Evolutionary conservation across 805 yeast species (phyloP), one percentile per base, ranked within the genome.

Genomic region (Sugiyamaella boreocaroliniensis): DNA sequence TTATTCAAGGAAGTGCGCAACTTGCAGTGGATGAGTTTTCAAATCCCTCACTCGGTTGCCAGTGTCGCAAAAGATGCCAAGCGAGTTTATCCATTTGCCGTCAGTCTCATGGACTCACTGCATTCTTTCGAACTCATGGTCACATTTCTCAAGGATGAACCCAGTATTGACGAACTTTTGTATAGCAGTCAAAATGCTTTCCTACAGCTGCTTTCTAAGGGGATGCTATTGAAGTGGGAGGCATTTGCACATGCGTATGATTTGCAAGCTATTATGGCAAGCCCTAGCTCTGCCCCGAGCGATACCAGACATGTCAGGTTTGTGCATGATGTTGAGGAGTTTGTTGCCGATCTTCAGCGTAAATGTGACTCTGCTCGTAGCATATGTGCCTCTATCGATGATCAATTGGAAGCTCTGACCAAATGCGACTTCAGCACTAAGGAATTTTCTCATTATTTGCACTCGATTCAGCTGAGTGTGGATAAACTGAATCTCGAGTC

Each of bases 21-120:
- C 47, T 62, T 86, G 29, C 64, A 70, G 5, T 67, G 73, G 55
- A 64, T 81, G 55, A 82, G 79, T 0, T 79, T 74, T 60, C 77
- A 76, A 8, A 67, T 88, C 0, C 92, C 96, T 0, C 76, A 77
- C 22, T 60, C 72, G 4, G 55, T 85, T 2, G 56, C 70, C 12
- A 61, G 76, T 1, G 73, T 71, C 26, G 73, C 87, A 0, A 73
- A 79, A 44, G 76, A 73, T 29, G 71, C 82, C 1, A 72, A 77
- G 51, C 68, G 73, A 29, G 61, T 85, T 0, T 76, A 81, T 48
- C 88, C 90, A 0, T 75, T 76, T 56, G 83, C 86, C 0, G 68
- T 75, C 3, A 70, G 76, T 9, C 55, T 88, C 7, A 64, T 68
- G 4, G 90, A 85, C 53, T 74, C 80, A 7, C 49, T 84, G 2